These are phyloP conservation scores for Lonicera japonica DNA, from an alignment of 129 eudicot species.

Conservation along the genomic window DNA sequence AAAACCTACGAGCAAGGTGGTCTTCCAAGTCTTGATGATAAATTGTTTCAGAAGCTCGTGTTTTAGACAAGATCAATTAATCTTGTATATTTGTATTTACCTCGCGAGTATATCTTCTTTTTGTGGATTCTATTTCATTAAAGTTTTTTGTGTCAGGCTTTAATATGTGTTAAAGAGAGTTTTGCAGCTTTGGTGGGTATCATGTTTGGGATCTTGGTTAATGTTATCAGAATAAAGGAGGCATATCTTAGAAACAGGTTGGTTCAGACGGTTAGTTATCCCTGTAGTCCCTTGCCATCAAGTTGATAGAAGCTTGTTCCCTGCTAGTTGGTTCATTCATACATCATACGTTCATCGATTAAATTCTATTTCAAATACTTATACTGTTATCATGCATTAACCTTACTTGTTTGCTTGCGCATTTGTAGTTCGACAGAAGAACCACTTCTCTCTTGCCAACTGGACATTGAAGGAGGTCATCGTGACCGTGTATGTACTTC, in stretches of 20 bases:
- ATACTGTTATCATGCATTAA: conserved; percentile 9
- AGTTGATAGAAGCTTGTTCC: not conserved
- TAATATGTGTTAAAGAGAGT: conserved; percentile 48
- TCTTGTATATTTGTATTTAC: not conserved
- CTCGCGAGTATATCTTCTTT: not conserved
- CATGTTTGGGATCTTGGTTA: conserved; percentile 51
- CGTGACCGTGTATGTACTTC: conserved; percentile 38
- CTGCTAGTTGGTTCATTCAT: not conserved
- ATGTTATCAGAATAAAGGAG: conserved; percentile 32
- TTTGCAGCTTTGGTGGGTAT: conserved; percentile 33
- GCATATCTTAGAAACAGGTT: conserved; percentile 48
- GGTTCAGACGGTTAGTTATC: not conserved
- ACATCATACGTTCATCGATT: not conserved
- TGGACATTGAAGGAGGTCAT: conserved; percentile 36
- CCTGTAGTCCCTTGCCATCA: not conserved
- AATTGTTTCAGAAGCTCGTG: not conserved
- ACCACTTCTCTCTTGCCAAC: conserved; percentile 46
- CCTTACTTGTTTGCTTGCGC: conserved; percentile 7
- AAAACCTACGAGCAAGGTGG: not conserved
- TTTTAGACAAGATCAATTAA: not conserved
- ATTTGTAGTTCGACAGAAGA: conserved; percentile 49
- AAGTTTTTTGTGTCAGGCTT: conserved; percentile 40
- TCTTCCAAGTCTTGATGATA: not conserved
- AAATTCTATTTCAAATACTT: conserved; percentile 7
- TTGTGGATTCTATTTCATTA: not conserved